phyloP scores from a whole-genome alignment of 208 protist species.

The Leishmania major region DNA sequence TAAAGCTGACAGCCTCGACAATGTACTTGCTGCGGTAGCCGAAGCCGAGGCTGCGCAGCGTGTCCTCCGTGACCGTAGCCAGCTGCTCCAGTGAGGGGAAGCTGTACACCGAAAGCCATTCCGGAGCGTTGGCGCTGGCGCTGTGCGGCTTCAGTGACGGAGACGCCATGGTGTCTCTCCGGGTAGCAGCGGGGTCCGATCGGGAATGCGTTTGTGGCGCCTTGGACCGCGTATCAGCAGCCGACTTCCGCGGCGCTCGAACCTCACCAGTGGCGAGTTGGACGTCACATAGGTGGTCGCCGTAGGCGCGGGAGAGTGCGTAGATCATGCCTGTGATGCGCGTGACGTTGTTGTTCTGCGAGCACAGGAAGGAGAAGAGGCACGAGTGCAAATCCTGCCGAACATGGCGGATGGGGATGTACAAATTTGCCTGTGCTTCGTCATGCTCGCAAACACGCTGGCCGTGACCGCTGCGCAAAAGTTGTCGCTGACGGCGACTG shows the following conservation, averaged over 20 bases:
- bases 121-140: not conserved
- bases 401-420: constrained; percentile 52
- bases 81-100: constrained; percentile 64
- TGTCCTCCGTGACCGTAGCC: constrained; percentile 27
- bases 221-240: not conserved
- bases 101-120: constrained; percentile 47
- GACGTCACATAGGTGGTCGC: constrained; percentile 58
- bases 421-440: not conserved
- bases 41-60: constrained; percentile 53
- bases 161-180: not conserved
- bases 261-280: constrained; percentile 42
- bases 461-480: not conserved
- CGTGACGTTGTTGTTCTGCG: constrained; percentile 83
- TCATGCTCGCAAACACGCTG: constrained; percentile 8
- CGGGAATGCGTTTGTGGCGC: not conserved
- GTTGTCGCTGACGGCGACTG: not conserved
- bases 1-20: constrained; percentile 20
- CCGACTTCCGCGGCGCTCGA: not conserved
- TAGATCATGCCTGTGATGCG: constrained; percentile 75
- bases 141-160: not conserved
- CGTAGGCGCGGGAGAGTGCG: constrained; percentile 42
- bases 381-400: constrained; percentile 79
- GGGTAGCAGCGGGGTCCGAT: not conserved
- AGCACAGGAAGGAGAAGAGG: constrained; percentile 78
- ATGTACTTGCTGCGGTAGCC: constrained; percentile 83